Base-by-base conservation (phyloP, 768 basidiomycete species). In the Solioccasus polychromus region DNA sequence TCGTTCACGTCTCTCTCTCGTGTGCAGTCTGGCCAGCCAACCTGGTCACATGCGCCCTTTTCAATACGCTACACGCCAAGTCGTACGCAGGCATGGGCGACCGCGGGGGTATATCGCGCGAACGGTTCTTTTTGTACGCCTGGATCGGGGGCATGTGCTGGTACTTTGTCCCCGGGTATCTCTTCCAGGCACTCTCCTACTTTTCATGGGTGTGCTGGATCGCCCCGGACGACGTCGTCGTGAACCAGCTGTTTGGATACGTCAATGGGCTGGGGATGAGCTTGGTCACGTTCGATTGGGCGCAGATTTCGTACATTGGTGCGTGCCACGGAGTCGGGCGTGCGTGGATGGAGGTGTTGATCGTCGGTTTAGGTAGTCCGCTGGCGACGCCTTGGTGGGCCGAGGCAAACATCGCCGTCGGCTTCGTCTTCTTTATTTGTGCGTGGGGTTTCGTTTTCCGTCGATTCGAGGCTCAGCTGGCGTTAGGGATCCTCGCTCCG, bases 321-420 rank as follows among this genome's bases (percentile, higher is more conserved):
- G 42, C 41, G 39, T 22, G 8, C 20, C 0, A 43, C 10, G 22
- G 24, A 11, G 8, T 39, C n/a, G 14, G 3, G 14, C 7, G 8
- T 32, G 29, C 38, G 8, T 5, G 50, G 18, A 44, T 14, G 11
- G 22, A 0, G 36, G 14, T 9, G 15, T 39, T 24, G 20, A 29
- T 26, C 5, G 35, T 14, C 8, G 22, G 12, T 26, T 17, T 32
- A 63, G 64, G 47, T 9, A 68, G 57, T 19, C 88, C 88, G 0
- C 78, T 91, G 36, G 81, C 84, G 5, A 80, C 84, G 9, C 88
- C 88, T 2, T 91, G 86, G 85, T 88, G 85, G 85, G 85, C 85
- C 3, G 79, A 83, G 59, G 85, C 82, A 10, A 88, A 89, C 62
- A 70, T 88, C 43, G 63, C 75, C 3, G 67, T 59, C 38, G 80